A percentile compares a stretch with the other conserved stretches of the same genome.
These are phyloP conservation scores for Selaginella moellendorffii DNA, from an alignment of 75 land plant genomes.

Conservation along the genomic window DNA sequence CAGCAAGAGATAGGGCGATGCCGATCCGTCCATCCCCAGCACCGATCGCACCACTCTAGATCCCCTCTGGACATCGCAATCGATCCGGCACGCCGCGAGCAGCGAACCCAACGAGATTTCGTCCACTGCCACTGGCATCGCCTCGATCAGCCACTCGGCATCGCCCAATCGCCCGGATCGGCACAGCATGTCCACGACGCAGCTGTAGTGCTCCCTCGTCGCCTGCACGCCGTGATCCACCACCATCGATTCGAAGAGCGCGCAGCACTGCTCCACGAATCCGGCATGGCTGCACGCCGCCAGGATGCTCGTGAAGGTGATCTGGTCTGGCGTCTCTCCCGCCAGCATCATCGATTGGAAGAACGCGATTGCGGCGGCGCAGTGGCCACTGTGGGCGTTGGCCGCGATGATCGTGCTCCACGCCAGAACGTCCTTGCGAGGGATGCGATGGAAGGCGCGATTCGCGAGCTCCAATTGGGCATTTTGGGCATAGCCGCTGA, in stretches of 20 bases:
- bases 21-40: too few species aligned
- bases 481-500: neutral
- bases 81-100: too few species aligned
- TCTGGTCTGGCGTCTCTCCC: neutral
- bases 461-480: neutral
- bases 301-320: neutral
- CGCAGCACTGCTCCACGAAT: neutral
- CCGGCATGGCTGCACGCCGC: neutral
- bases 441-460: neutral
- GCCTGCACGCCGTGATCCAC: neutral
- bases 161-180: neutral
- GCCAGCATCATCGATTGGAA: neutral
- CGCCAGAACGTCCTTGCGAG: neutral
- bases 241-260: neutral
- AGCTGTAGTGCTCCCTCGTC: neutral
- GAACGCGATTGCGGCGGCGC: neutral
- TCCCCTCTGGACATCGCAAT: too few species aligned
- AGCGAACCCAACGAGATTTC: too few species aligned
- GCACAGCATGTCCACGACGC: neutral
- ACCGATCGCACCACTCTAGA: too few species aligned
- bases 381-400: neutral
- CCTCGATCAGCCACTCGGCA: neutral
- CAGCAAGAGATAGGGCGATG: too few species aligned
- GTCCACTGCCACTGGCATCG: too few species aligned
- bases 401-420: neutral